Conservation (phyloP, 2,329 filamentous ascomycete species). For the Orbilia javanica region DNA sequence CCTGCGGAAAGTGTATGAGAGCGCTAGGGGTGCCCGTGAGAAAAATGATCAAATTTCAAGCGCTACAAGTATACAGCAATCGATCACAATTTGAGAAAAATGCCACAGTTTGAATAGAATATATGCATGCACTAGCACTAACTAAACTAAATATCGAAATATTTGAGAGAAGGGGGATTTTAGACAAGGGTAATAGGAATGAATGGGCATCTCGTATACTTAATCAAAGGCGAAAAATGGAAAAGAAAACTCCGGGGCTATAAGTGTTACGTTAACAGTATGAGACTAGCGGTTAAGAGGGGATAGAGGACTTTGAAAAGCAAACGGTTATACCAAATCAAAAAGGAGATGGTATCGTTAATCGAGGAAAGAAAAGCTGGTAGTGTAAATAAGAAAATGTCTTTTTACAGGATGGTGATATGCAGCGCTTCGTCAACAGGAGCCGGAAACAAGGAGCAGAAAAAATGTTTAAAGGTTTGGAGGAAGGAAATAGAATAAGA, state of each 20-base stretch:
- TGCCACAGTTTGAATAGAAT: constrained; percentile 21
- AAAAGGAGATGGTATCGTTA: constrained; percentile 27
- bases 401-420: constrained; percentile 57
- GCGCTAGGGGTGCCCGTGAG: background rate
- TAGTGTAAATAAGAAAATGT: constrained; percentile 24
- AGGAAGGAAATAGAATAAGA: constrained; percentile 23
- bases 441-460: constrained; percentile 4
- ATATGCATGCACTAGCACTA: constrained; percentile 18
- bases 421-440: constrained; percentile 50
- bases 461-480: constrained; percentile 18
- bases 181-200: constrained; percentile 17
- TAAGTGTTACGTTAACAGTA: constrained; percentile 37
- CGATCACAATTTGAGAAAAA: constrained; percentile 21
- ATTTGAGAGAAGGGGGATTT: constrained; percentile 10
- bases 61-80: constrained; percentile 20
- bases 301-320: background rate
- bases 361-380: background rate
- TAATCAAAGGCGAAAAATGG: constrained; percentile 11
- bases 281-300: constrained; percentile 26
- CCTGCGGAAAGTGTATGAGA: no score
- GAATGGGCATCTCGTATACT: constrained; percentile 7
- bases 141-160: constrained; percentile 6
- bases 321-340: constrained; percentile 13
- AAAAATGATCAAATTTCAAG: constrained; percentile 6
- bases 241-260: constrained; percentile 47